Percentiles rank a stretch among this genome's conserved stretches.
These are phyloP conservation scores for Gossypium schwendimanii DNA, from an alignment of 441 rosid species.

Conservation along the genomic window DNA sequence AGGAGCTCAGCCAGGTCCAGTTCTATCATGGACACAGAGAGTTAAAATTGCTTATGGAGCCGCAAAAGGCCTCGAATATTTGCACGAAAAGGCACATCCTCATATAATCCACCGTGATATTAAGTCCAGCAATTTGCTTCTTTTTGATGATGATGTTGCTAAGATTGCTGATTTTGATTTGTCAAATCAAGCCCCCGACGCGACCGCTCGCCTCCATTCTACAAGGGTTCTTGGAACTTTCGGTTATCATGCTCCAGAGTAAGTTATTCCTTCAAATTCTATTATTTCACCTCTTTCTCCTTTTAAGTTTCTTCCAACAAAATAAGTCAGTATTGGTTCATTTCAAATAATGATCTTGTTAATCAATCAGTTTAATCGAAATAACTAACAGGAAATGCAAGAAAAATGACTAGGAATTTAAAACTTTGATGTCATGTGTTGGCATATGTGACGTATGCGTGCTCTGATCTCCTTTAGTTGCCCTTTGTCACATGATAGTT, in stretches of 20 bases:
- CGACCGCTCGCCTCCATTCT: conserved; percentile 35
- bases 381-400: not conserved
- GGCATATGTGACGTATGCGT: not conserved
- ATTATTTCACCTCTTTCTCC: not conserved
- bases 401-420: not conserved
- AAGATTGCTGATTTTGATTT: conserved; percentile 54
- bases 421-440: not conserved
- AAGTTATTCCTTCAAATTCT: conserved; percentile 9
- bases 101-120: conserved; percentile 43
- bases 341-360: not conserved
- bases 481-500: not conserved
- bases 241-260: conserved; percentile 64
- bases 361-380: not conserved
- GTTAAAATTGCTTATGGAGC: conserved; percentile 53
- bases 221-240: conserved; percentile 57
- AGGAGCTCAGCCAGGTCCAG: conserved; percentile 48
- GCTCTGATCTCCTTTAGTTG: not conserved
- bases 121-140: conserved; percentile 48
- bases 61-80: conserved; percentile 47
- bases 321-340: not conserved
- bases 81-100: conserved; percentile 49
- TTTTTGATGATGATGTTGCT: conserved; percentile 43
- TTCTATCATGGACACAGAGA: conserved; percentile 49
- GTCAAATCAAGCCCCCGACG: conserved; percentile 51
- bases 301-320: not conserved